A percentile compares a stretch with the other conserved stretches of the same genome.
Conservation (phyloP, 768 basidiomycete species). For the Russula dissimulans region DNA sequence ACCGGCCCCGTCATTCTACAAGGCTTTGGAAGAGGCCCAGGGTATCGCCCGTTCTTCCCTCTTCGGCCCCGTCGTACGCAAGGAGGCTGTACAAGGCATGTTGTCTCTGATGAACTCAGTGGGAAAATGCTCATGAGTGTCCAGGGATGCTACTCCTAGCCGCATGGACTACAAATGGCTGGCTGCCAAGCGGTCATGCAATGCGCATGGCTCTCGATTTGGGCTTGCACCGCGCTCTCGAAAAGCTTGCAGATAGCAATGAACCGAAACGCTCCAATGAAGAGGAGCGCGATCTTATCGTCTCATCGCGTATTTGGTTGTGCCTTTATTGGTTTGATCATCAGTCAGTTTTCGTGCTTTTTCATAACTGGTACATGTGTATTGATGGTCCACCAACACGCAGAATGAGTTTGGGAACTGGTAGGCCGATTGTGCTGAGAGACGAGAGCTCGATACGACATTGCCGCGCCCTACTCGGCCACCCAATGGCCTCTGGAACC, state of each 20-base stretch:
- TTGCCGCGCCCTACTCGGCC: conserved; percentile 70
- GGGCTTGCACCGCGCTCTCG: conserved; percentile 84
- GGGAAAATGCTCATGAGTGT: background rate
- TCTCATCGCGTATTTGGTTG: conserved; percentile 89
- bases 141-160: conserved; percentile 85
- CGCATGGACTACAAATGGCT: conserved; percentile 91
- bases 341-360: conserved; percentile 46
- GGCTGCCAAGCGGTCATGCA: conserved; percentile 92
- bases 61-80: conserved; percentile 87
- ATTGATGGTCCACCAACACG: conserved; percentile 10
- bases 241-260: conserved; percentile 74
- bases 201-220: conserved; percentile 95
- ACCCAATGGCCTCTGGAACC: conserved; percentile 83
- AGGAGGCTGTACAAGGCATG: conserved; percentile 88
- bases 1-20: conserved; percentile 78
- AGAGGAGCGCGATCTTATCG: conserved; percentile 82
- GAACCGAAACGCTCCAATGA: conserved; percentile 63
- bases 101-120: background rate
- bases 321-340: conserved; percentile 96
- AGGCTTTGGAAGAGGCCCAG: conserved; percentile 89
- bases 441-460: conserved; percentile 84
- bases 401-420: conserved; percentile 88
- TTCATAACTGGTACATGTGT: background rate
- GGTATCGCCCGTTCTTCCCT: conserved; percentile 90
- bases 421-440: conserved; percentile 80